Conservation (phyloP, 192 early-diverging fungal species). For the Backusella parvicylindrica region DNA sequence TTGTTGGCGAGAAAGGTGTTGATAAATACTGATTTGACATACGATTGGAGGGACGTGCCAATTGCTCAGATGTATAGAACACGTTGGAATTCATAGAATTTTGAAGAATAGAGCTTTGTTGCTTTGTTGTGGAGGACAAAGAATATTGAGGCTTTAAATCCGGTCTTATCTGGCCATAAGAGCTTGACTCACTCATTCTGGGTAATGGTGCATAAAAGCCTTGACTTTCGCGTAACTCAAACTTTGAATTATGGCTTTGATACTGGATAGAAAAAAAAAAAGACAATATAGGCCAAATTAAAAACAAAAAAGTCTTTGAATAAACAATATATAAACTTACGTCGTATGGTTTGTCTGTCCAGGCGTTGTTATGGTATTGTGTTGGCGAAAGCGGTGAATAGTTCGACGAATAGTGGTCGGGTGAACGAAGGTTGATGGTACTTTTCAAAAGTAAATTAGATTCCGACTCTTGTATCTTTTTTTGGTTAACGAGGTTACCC, state of each 20-base stretch:
- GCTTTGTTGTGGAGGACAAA: neutral
- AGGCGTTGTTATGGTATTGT: neutral
- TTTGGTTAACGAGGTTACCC: neutral
- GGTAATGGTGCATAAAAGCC: neutral
- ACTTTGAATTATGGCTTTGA: neutral
- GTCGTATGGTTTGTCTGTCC: neutral
- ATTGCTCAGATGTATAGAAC: neutral
- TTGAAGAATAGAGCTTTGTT: neutral
- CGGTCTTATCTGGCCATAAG: neutral
- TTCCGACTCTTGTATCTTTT: neutral
- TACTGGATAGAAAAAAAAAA: neutral
- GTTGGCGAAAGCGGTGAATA: neutral
- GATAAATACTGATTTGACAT: neutral
- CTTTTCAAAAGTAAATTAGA: conserved; percentile 6
- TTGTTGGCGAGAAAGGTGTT: neutral
- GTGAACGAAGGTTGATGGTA: neutral
- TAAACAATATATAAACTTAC: neutral
- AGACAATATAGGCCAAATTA: neutral
- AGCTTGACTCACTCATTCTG: neutral
- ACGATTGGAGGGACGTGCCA: neutral
- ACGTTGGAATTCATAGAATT: neutral
- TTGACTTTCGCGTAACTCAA: neutral
- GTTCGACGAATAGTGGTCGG: neutral
- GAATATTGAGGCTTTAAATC: neutral
- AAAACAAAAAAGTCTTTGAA: neutral